Evolutionary conservation across 371 early-diverging fungal genomes (phyloP).

Genomic region (Syncephalis plumigaleata): DNA sequence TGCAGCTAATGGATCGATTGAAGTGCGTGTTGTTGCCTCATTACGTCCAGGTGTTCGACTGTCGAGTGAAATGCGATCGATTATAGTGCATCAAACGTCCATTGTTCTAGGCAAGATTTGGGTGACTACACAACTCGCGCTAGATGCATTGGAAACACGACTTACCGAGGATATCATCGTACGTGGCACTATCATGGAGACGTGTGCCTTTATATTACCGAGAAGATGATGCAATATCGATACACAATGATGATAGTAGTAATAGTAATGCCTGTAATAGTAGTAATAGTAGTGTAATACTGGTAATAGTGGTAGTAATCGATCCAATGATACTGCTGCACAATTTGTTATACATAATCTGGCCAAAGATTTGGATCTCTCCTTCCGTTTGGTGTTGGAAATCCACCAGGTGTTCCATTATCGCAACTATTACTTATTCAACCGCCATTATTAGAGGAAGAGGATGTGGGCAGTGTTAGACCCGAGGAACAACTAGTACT

Average conservation of each 20-base stretch:
- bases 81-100: conserved; percentile 34
- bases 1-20: conserved; percentile 45
- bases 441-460: background rate
- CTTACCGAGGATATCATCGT: conserved; percentile 46
- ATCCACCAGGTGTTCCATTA: background rate
- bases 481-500: too few relatives aligned
- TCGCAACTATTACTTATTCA: background rate
- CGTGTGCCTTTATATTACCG: conserved; percentile 40
- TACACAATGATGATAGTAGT: conserved; percentile 3
- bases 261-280: too few relatives aligned
- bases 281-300: too few relatives aligned
- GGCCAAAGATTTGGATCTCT: background rate
- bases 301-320: background rate
- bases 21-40: conserved; percentile 54
- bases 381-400: background rate
- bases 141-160: conserved; percentile 8
- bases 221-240: conserved; percentile 43
- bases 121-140: conserved; percentile 29
- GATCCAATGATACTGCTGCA: background rate
- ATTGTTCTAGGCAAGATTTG: conserved; percentile 34
- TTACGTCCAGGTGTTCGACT: conserved; percentile 39
- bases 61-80: conserved; percentile 24
- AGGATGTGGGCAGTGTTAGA: background rate
- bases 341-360: background rate
- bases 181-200: conserved; percentile 42